Percentiles rank a stretch among this genome's conserved stretches.
Evolutionary conservation across 768 basidiomycete species (phyloP).

Genomic region (Psilocybe cubensis): DNA sequence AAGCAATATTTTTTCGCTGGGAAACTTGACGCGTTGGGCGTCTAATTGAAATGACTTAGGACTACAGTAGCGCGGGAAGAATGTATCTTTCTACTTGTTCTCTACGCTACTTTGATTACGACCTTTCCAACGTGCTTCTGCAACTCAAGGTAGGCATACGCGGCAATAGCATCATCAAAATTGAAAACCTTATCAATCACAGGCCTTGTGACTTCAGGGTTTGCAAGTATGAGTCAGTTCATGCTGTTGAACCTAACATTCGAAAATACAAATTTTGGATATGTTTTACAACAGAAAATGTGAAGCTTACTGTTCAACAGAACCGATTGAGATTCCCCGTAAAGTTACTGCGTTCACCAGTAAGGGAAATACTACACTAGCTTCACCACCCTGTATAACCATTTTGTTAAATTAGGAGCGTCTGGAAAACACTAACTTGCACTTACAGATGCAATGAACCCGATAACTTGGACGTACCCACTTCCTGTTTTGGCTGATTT

Average conservation of each 20-base stretch:
- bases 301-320: slow-evolving; percentile 56
- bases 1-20: no score
- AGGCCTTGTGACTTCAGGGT: slow-evolving; percentile 47
- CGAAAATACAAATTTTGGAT: background rate
- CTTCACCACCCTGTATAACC: slow-evolving; percentile 24
- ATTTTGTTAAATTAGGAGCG: no score
- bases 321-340: slow-evolving; percentile 60
- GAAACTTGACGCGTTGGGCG: no score
- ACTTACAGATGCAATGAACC: slow-evolving; percentile 48
- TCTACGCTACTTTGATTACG: slow-evolving; percentile 47
- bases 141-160: slow-evolving; percentile 55
- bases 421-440: no score
- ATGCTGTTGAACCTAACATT: slow-evolving; percentile 53
- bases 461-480: slow-evolving; percentile 54
- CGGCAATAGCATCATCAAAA: slow-evolving; percentile 55
- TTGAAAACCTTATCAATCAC: slow-evolving; percentile 61
- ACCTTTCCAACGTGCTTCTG: slow-evolving; percentile 69
- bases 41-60: no score
- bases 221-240: slow-evolving; percentile 48
- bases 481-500: slow-evolving; percentile 36
- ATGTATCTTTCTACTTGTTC: no score
- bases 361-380: slow-evolving; percentile 32
- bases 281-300: no score
- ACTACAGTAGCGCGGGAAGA: no score
- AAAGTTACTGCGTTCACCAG: slow-evolving; percentile 45